Percentiles rank a stretch among this genome's conserved stretches.
These are phyloP conservation scores for Jackrogersella minutella DNA, from an alignment of 495 filamentous ascomycete species.

Conservation along the genomic window DNA sequence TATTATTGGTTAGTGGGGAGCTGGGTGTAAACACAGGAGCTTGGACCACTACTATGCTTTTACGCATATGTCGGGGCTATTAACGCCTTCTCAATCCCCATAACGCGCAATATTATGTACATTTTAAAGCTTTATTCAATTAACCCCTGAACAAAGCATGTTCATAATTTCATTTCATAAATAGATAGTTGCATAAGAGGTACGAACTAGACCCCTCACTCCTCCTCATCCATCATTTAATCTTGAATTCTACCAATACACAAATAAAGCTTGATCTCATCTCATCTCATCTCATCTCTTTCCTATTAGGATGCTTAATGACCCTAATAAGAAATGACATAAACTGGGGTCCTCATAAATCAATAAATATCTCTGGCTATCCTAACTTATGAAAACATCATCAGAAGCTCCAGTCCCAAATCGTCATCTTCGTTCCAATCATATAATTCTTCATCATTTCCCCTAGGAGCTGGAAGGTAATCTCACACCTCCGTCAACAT, in stretches of 20 bases:
- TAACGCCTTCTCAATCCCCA: not conserved
- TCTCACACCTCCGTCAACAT: conserved; percentile 10
- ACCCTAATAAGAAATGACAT: too few species aligned
- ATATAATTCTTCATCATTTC: not conserved
- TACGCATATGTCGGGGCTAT: not conserved
- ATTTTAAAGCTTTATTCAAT: not conserved
- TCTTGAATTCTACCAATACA: too few species aligned
- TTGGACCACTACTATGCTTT: conserved; percentile 29
- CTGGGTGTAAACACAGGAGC: conserved; percentile 40
- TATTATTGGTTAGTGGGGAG: conserved; percentile 28
- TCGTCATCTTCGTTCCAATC: conserved; percentile 8
- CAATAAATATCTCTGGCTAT: too few species aligned
- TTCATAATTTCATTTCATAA: not conserved
- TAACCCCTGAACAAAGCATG: not conserved
- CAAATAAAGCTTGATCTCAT: too few species aligned
- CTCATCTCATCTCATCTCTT: too few species aligned
- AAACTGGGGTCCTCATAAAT: too few species aligned
- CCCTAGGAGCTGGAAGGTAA: conserved; percentile 15
- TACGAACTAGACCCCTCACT: too few species aligned
- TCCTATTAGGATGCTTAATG: too few species aligned
- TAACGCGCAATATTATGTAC: not conserved
- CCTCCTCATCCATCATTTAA: too few species aligned
- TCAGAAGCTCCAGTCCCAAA: conserved; percentile 22
- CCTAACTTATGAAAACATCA: conserved; percentile 8
- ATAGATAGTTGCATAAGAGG: too few species aligned